Base-by-base conservation (phyloP, 83 land plant genomes). In the Thuja plicata region DNA sequence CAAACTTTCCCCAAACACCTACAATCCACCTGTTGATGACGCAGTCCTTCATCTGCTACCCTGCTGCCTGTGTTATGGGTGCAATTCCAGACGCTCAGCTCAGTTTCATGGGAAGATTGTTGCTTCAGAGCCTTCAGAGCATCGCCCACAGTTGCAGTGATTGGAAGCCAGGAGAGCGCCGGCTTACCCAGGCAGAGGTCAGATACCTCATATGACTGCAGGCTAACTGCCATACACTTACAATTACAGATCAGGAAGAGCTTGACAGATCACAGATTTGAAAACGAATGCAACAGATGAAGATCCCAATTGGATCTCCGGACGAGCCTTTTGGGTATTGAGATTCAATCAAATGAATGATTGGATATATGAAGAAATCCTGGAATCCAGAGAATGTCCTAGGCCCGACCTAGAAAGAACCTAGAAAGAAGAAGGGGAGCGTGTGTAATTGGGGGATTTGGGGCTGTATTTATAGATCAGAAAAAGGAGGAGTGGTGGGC, bases 161-260 rank as follows among this genome's bases (percentile, higher is more conserved):
- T 13, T 15, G 94, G 88, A 30, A 94, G 92, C 62, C 91, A 76
- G 86, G 89, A 88, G 81, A 93, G 88, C 27, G 96, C 76, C 52
- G 96, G 96, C 91, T 94, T 94, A 50, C 94, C 95, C 30, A 94
- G 88, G 90, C 93, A 92, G 92, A 94, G 95, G 89, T 94, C 95
- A 19, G 95, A 93, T 17, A 94, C 89, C 86, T 89, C 92, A 87
- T 86, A 74, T 10, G 90, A 48, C 87, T 89, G 55, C 86, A 90
- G 80, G 86, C 87, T 90, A 89, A 92, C 92, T 92, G 93, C 96
- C 96, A 94, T 94, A 86, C 96, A 94, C 86, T 84, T 76, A n/a
- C 34, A n/a, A 84, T 84, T 84, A 32, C 57, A 48, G 86, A 48
- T 30, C 50, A 48, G 55, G 32, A 50, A 6, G n/a, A 80, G 34